Conservation (phyloP, 73 alveolate genomes). For the Paramecium bursaria region DNA sequence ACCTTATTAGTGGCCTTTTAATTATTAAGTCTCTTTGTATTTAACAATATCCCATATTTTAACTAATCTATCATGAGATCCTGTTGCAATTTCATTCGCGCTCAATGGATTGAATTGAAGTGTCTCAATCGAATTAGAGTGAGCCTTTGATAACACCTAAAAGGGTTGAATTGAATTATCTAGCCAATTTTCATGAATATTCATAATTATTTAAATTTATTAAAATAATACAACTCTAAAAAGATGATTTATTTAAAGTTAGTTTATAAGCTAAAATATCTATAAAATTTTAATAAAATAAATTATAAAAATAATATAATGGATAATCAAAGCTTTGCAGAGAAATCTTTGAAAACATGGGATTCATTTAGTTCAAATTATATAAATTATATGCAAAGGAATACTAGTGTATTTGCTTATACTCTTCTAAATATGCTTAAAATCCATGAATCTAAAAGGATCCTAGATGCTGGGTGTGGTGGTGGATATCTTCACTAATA, state of each 20-base stretch:
- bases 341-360: slow-evolving; percentile 6
- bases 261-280: too few species aligned
- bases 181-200: slow-evolving; percentile 56
- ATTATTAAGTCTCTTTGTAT: slow-evolving; percentile 1
- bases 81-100: slow-evolving; percentile 39
- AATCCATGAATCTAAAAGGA: background rate
- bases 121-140: slow-evolving; percentile 42
- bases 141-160: too few species aligned
- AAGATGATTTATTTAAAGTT: too few species aligned
- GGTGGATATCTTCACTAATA: slow-evolving; percentile 49
- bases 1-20: slow-evolving; percentile 54
- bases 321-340: too few species aligned
- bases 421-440: slow-evolving; percentile 35
- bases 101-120: slow-evolving; percentile 39
- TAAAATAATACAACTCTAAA: too few species aligned
- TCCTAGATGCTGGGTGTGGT: slow-evolving; percentile 60
- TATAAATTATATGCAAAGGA: background rate
- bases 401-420: slow-evolving; percentile 18
- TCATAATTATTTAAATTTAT: too few species aligned
- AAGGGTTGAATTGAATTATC: slow-evolving; percentile 51
- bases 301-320: too few species aligned
- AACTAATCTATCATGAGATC: slow-evolving; percentile 38
- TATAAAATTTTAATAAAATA: too few species aligned
- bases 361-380: slow-evolving; percentile 18
- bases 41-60: slow-evolving; percentile 53